Evolutionary conservation across 352 stramenopile species (phyloP).

Genomic region (Phytophthora kernoviae): DNA sequence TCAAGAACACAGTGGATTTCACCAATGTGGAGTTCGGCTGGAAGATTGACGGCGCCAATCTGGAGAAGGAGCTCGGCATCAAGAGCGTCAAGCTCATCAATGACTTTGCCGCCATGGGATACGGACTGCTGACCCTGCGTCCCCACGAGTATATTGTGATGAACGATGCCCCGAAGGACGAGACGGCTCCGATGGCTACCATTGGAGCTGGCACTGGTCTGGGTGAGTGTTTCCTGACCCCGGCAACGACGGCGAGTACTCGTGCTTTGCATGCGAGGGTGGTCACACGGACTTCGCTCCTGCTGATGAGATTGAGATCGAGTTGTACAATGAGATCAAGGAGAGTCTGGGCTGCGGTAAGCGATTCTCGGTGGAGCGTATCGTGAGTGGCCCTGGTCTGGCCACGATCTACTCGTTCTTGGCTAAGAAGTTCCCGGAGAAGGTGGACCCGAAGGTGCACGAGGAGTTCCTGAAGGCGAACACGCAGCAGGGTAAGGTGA

Average conservation of each 20-base stretch:
- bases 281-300: constrained; percentile 96
- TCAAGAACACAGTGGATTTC: constrained; percentile 77
- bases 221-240: constrained; percentile 96
- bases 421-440: constrained; percentile 84
- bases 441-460: constrained; percentile 79
- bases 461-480: constrained; percentile 53
- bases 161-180: constrained; percentile 62
- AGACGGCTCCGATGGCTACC: constrained; percentile 90
- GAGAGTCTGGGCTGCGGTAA: constrained; percentile 71
- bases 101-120: constrained; percentile 96
- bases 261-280: constrained; percentile 92
- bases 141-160: constrained; percentile 86
- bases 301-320: constrained; percentile 83
- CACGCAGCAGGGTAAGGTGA: constrained; percentile 66
- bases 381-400: constrained; percentile 94
- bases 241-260: constrained; percentile 84
- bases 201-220: constrained; percentile 96
- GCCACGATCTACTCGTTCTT: constrained; percentile 96
- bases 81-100: constrained; percentile 91
- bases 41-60: constrained; percentile 73
- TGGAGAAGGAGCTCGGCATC: constrained; percentile 78
- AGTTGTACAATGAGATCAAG: constrained; percentile 81
- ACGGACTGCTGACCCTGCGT: constrained; percentile 94
- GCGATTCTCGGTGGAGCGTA: constrained; percentile 94
- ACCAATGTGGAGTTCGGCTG: constrained; percentile 92